These are phyloP conservation scores for Solanum pimpinellifolium DNA, from an alignment of 257 asterid species.

Conservation along the genomic window DNA sequence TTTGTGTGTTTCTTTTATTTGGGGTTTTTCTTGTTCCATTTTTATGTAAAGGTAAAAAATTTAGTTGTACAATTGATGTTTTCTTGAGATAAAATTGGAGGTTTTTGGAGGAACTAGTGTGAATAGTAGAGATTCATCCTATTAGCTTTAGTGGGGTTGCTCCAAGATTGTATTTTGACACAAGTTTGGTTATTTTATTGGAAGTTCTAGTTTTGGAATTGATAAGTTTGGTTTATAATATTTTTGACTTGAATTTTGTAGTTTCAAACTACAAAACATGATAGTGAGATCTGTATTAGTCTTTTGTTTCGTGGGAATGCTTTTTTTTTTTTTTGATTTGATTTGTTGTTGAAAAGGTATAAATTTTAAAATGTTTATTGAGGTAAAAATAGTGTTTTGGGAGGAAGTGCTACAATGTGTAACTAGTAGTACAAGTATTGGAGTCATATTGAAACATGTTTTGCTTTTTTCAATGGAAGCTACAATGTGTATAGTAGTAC, in stretches of 20 bases:
- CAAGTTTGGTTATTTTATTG: neutral
- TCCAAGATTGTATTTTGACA: neutral
- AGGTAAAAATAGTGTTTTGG: neutral
- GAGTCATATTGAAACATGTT: too few species aligned
- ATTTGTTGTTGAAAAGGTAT: neutral
- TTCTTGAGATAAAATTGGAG: neutral
- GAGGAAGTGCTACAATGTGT: neutral
- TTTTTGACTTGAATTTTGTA: neutral
- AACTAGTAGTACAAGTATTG: neutral
- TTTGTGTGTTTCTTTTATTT: neutral
- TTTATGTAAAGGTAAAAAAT: neutral
- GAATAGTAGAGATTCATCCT: neutral
- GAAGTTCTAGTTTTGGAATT: neutral
- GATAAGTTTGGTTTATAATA: neutral
- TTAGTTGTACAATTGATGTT: neutral
- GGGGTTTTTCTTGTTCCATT: neutral
- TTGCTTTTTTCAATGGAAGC: too few species aligned
- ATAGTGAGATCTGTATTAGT: neutral
- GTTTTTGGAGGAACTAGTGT: neutral
- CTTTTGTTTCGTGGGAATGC: neutral
- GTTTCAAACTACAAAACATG: neutral
- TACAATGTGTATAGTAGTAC: neutral
- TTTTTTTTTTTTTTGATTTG: neutral
- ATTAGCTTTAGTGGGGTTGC: neutral
- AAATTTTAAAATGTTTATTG: neutral